These are phyloP conservation scores for cucumber (Cucumis sativus) DNA, from an alignment of 306 rosid species.

Conservation along the genomic window Cucumber_9930_V3 NC_026660.2:22738001-22738500, in stretches of 20 bases:
- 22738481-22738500: not conserved
- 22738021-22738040: constrained; percentile 6
- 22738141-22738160: constrained; percentile 49
- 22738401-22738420: not conserved
- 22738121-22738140: constrained; percentile 28
- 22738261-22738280: constrained; percentile 1
- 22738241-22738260: not conserved
- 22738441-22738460: not conserved
- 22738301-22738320: not conserved
- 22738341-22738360: not conserved
- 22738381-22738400: not conserved
- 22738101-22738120: constrained; percentile 15
- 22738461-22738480: constrained; percentile 1
- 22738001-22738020: not conserved
- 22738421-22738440: not conserved
- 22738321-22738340: not conserved
- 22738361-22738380: not conserved
- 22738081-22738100: constrained; percentile 15
- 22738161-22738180: constrained; percentile 90
- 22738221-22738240: constrained; percentile 5
- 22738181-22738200: constrained; percentile 58
- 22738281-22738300: not conserved
- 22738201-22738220: constrained; percentile 25
- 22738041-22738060: constrained; percentile 10
- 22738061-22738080: constrained; percentile 20